Percentiles rank a stretch among this genome's conserved stretches.
These are phyloP conservation scores for Fusarium veterinarium DNA, from an alignment of 2,329 filamentous ascomycete species.

Conservation along the genomic window DNA sequence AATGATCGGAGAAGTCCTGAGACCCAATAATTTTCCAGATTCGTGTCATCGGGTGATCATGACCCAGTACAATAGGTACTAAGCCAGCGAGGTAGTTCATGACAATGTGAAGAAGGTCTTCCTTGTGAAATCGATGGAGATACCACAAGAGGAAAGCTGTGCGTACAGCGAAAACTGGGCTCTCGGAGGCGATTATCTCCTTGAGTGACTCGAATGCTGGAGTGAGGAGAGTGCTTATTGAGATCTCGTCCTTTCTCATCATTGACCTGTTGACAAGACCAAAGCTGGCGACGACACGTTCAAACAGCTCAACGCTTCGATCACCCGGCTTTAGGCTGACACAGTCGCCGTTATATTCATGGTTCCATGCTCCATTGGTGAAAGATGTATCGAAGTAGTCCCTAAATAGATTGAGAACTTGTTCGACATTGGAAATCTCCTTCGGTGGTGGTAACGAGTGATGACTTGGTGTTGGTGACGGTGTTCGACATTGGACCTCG, in stretches of 20 bases:
- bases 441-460: slow-evolving; percentile 36
- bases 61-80: slow-evolving; percentile 47
- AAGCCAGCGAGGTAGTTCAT: slow-evolving; percentile 47
- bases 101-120: slow-evolving; percentile 49
- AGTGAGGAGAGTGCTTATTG: slow-evolving; percentile 47
- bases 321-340: slow-evolving; percentile 39
- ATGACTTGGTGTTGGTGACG: slow-evolving; percentile 38
- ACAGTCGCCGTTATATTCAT: slow-evolving; percentile 48
- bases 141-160: slow-evolving; percentile 52
- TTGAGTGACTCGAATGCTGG: slow-evolving; percentile 52
- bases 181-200: slow-evolving; percentile 49
- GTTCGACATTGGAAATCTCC: slow-evolving; percentile 43
- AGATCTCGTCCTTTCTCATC: slow-evolving; percentile 48
- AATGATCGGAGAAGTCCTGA: slow-evolving; percentile 49
- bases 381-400: slow-evolving; percentile 49
- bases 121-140: slow-evolving; percentile 49
- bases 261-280: slow-evolving; percentile 50
- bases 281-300: slow-evolving; percentile 50
- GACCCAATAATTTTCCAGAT: slow-evolving; percentile 49
- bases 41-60: slow-evolving; percentile 45
- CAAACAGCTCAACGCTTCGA: slow-evolving; percentile 51
- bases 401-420: slow-evolving; percentile 44
- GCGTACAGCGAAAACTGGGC: slow-evolving; percentile 49
- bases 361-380: slow-evolving; percentile 43
- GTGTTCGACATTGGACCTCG: slow-evolving; percentile 50